Conservation (phyloP, 176 grass and related monocot species). For the Carex myosuroides region DNA sequence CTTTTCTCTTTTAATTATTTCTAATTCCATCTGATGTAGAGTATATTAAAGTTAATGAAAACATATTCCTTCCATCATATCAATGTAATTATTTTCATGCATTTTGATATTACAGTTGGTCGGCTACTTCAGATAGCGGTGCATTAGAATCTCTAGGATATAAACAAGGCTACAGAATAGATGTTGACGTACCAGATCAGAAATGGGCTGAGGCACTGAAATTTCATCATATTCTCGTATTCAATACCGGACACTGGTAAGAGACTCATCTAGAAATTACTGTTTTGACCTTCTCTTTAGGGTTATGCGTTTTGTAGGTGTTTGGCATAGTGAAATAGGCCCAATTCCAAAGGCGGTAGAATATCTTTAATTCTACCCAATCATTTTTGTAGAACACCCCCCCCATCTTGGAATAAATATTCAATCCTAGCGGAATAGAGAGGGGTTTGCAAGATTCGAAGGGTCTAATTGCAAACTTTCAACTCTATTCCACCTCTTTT, state of each 20-base stretch:
- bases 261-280: neutral
- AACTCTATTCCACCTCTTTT: neutral
- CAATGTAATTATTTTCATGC: neutral
- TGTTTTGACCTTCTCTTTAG: neutral
- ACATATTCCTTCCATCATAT: neutral
- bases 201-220: slow-evolving; percentile 63
- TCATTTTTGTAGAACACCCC: neutral
- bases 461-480: neutral
- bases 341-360: neutral
- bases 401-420: neutral
- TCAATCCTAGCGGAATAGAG: neutral
- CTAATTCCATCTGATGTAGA: neutral
- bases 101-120: slow-evolving; percentile 44
- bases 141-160: slow-evolving; percentile 83
- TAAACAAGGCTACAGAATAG: slow-evolving; percentile 76
- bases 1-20: neutral
- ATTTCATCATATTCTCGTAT: slow-evolving; percentile 92
- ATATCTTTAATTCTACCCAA: neutral
- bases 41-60: neutral
- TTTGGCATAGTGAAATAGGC: neutral
- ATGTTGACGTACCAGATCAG: slow-evolving; percentile 79
- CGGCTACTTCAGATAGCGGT: slow-evolving; percentile 45
- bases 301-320: neutral
- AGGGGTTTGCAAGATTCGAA: neutral
- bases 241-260: slow-evolving; percentile 94